Base-by-base conservation (phyloP, 352 stramenopile genomes). In the Phytophthora ramorum region DNA sequence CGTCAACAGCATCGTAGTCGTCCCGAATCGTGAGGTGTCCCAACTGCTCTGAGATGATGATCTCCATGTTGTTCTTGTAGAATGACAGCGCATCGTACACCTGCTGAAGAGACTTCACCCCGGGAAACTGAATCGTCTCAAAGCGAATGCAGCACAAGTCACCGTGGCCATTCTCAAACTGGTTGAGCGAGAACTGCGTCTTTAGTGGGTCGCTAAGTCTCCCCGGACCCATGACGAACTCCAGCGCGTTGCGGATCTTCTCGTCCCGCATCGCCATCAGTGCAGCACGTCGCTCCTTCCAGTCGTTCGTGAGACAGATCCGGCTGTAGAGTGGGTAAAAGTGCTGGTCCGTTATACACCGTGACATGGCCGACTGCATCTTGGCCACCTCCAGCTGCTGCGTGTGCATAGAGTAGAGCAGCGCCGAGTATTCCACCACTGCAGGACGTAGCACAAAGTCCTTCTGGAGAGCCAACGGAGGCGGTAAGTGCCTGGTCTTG, bases 11-110 rank as follows among this genome's bases (percentile, higher is more conserved):
- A 34, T 76, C 70, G 9, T 81, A 76, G 45, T 79, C 66, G 6
- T 83, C 75, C 2, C 75, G 69, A 19, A 80, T 54, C 4, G 73
- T 78, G 12, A 81, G 58, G 50, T 71, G 65, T 1, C 76, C 71
- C 9, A 83, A 44, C 37, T 66, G 34, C 51, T 85, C 76, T 1
- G 73, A 73, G 38, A 82, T 57, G 51, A 62, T 73, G 54, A 85
- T 79, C 38, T 85, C 73, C 35, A 81, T 75, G 57, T 83, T 78
- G 37, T 58, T 48, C n/a, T 69, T 66, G 48, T 75, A 77, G 30
- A 73, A 78, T 3, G 59, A 49, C 9, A 78, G 52, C 9, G 60
- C 64, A 30, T 85, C 76, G n/a, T 62, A 82, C 3, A 85, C 73
- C n/a, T 79, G 52, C n/a, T 67, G 26, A 1, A 85, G 52, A 3